phyloP scores from a whole-genome alignment of 306 rosid genomes.

The Comarum palustre region DNA sequence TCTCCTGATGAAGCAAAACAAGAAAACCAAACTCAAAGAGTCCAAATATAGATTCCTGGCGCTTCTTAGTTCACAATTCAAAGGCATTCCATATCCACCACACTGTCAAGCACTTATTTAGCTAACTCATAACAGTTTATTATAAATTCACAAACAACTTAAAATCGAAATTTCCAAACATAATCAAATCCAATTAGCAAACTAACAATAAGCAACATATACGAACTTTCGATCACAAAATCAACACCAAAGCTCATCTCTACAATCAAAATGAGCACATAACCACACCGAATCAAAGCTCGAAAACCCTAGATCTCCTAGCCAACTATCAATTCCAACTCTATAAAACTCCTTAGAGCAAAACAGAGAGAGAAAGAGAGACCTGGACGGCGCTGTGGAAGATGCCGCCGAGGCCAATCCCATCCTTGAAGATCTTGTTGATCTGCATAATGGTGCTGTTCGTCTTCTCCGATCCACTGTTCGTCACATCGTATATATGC shows the following conservation, averaged over 20 bases:
- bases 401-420: slow-evolving; percentile 94
- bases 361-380: slow-evolving; percentile 3
- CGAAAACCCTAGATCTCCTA: slow-evolving; percentile 36
- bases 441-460: slow-evolving; percentile 88
- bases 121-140: neutral
- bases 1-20: too few species aligned
- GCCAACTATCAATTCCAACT: slow-evolving; percentile 3
- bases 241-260: neutral
- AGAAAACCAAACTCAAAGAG: too few species aligned
- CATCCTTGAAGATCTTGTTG: slow-evolving; percentile 98
- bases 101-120: neutral
- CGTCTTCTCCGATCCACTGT: slow-evolving; percentile 98
- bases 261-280: slow-evolving; percentile 7
- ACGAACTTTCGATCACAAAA: neutral
- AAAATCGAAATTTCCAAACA: neutral
- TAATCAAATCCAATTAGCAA: neutral
- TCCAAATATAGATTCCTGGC: too few species aligned
- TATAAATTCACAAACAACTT: neutral
- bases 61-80: neutral
- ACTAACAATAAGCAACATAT: neutral
- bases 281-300: neutral
- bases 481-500: slow-evolving; percentile 91
- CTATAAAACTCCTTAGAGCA: neutral
- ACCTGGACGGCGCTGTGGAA: slow-evolving; percentile 99
- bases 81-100: neutral